Conservation (phyloP, 2,329 filamentous ascomycete species). For the Trichoderma sp. region DNA sequence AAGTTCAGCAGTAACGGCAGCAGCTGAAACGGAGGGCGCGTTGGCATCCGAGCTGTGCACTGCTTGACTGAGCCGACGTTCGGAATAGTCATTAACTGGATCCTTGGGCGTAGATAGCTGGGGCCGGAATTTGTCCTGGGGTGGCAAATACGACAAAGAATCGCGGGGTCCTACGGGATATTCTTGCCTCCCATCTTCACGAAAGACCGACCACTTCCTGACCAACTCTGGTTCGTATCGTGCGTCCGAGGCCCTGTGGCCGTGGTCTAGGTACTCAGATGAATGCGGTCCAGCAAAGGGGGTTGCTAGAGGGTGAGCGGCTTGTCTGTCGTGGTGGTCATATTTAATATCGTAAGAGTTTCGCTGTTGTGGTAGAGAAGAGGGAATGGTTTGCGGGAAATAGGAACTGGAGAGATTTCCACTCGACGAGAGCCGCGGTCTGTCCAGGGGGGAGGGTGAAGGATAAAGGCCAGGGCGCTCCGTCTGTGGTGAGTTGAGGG, state of each 20-base stretch:
- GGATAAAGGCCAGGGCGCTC: slow-evolving; percentile 49
- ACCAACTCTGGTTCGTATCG: slow-evolving; percentile 41
- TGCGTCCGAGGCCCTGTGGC: slow-evolving; percentile 40
- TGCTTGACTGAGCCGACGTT: slow-evolving; percentile 33
- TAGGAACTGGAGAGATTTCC: slow-evolving; percentile 47
- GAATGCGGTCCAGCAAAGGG: slow-evolving; percentile 49
- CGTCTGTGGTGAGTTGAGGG: slow-evolving; percentile 49
- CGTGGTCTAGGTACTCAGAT: slow-evolving; percentile 44
- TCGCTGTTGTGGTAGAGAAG: slow-evolving; percentile 46
- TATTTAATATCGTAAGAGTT: slow-evolving; percentile 50
- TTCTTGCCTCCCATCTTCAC: slow-evolving; percentile 47
- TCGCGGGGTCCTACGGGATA: slow-evolving; percentile 51
- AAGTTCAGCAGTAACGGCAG: slow-evolving; percentile 43
- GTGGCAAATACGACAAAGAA: slow-evolving; percentile 35
- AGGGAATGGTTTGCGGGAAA: slow-evolving; percentile 46
- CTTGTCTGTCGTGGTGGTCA: slow-evolving; percentile 45
- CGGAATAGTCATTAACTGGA: slow-evolving; percentile 32
- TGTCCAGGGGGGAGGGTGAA: slow-evolving; percentile 51
- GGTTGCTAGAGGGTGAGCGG: slow-evolving; percentile 33
- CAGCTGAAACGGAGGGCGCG: slow-evolving; percentile 35
- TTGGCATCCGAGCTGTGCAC: slow-evolving; percentile 28
- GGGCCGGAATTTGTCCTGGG: slow-evolving; percentile 40
- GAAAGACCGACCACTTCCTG: slow-evolving; percentile 42
- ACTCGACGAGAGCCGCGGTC: slow-evolving; percentile 44
- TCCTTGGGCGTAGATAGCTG: slow-evolving; percentile 44